Conservation (phyloP, 441 rosid genomes). For the Erodium texanum region DNA sequence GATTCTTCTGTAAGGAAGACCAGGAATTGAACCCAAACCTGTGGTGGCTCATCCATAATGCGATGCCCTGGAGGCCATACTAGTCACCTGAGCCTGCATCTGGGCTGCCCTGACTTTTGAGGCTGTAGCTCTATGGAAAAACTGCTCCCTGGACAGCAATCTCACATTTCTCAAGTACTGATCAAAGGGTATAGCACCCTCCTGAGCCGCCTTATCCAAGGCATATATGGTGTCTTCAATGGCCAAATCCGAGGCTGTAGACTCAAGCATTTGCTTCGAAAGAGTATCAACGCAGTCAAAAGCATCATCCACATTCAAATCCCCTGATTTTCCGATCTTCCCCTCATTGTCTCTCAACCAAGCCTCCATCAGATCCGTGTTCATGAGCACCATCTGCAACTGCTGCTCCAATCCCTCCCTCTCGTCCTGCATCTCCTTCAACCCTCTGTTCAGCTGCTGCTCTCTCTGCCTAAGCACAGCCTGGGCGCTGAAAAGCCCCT, state of each 20-base stretch:
- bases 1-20: background rate
- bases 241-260: constrained; percentile 66
- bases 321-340: constrained; percentile 28
- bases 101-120: constrained; percentile 71
- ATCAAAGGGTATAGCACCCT: constrained; percentile 66
- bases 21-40: background rate
- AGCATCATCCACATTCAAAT: constrained; percentile 45
- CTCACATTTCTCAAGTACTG: constrained; percentile 83
- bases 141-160: constrained; percentile 82
- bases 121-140: constrained; percentile 76
- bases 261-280: constrained; percentile 82
- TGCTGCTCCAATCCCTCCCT: constrained; percentile 77
- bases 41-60: constrained; percentile 33
- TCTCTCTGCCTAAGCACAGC: constrained; percentile 57
- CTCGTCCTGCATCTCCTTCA: constrained; percentile 74
- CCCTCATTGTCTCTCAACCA: constrained; percentile 73
- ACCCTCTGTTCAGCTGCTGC: constrained; percentile 49
- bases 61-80: constrained; percentile 58
- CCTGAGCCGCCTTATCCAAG: constrained; percentile 77
- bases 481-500: constrained; percentile 58
- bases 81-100: constrained; percentile 83
- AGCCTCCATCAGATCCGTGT: constrained; percentile 50
- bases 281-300: constrained; percentile 53
- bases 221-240: constrained; percentile 77
- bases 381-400: constrained; percentile 77